Evolutionary conservation across 1,284 basidiomycete genomes (phyloP).

Genomic region (Cryptococcus hybrid): DNA sequence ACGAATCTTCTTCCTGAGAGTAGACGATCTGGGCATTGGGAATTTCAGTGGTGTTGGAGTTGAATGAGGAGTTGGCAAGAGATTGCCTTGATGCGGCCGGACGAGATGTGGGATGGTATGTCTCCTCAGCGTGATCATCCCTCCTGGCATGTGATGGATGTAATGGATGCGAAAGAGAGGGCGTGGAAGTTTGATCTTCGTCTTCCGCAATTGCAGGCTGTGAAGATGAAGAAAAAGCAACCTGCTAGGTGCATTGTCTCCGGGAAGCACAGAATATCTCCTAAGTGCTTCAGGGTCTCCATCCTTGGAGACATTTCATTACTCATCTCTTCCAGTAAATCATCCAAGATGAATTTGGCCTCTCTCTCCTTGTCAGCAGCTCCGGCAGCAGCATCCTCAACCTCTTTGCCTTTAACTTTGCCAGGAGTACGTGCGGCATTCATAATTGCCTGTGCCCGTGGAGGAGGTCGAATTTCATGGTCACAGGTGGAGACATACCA

Average conservation of each 20-base stretch:
- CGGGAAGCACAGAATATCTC: slow-evolving; percentile 39
- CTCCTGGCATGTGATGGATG: no score
- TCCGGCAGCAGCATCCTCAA: background rate
- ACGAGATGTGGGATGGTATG: background rate
- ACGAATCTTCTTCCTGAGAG: background rate
- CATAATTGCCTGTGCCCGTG: slow-evolving; percentile 55
- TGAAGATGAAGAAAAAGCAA: background rate
- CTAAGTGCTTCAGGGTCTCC: slow-evolving; percentile 30
- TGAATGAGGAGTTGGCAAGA: no score
- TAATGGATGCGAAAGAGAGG: background rate
- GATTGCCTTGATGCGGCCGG: background rate
- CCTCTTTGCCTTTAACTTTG: slow-evolving; percentile 9
- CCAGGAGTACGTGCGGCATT: slow-evolving; percentile 47
- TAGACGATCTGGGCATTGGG: no score
- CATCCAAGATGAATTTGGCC: slow-evolving; percentile 50
- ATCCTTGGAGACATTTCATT: slow-evolving; percentile 30
- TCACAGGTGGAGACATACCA: slow-evolving; percentile 76
- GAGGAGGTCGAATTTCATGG: slow-evolving; percentile 76
- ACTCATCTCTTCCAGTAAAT: slow-evolving; percentile 44
- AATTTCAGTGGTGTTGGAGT: no score
- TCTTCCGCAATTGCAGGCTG: background rate
- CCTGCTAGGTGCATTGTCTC: slow-evolving; percentile 14
- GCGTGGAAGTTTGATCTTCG: slow-evolving; percentile 8
- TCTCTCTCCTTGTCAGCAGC: slow-evolving; percentile 58
- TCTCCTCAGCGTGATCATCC: background rate